Conservation (phyloP, 1,139 yeast genomes). For the Geotrichum fermentans region DNA sequence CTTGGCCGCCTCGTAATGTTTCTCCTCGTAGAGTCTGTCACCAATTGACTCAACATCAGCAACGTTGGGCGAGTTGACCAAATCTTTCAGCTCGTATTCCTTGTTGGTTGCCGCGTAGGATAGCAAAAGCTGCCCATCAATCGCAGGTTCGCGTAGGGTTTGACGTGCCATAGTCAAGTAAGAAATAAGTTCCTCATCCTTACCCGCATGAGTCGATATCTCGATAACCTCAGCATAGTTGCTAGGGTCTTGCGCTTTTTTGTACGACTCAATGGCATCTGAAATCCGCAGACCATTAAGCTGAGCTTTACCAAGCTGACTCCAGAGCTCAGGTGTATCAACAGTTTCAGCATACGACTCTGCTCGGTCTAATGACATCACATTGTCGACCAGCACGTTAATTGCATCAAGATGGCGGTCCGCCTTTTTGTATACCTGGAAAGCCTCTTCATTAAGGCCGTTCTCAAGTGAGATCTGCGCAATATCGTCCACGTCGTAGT, state of each 20-base stretch:
- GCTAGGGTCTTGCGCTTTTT: slow-evolving; percentile 85
- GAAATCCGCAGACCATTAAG: slow-evolving; percentile 87
- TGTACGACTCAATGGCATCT: slow-evolving; percentile 79
- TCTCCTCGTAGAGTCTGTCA: slow-evolving; percentile 76
- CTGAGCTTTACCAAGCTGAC: slow-evolving; percentile 93
- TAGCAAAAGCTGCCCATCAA: slow-evolving; percentile 87
- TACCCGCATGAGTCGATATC: slow-evolving; percentile 92
- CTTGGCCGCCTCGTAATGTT: slow-evolving; percentile 90
- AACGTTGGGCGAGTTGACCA: slow-evolving; percentile 81
- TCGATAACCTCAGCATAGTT: slow-evolving; percentile 91
- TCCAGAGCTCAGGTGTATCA: slow-evolving; percentile 85
- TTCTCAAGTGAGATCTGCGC: slow-evolving; percentile 89
- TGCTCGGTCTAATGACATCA: slow-evolving; percentile 92
- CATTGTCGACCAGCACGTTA: slow-evolving; percentile 85
- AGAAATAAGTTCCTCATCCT: slow-evolving; percentile 85
- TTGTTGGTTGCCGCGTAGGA: slow-evolving; percentile 78
- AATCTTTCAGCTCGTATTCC: slow-evolving; percentile 74
- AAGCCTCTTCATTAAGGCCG: slow-evolving; percentile 88
- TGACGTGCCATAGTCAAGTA: slow-evolving; percentile 93
- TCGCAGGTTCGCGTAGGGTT: slow-evolving; percentile 80
- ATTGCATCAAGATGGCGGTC: slow-evolving; percentile 75
- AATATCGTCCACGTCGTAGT: slow-evolving; percentile 89
- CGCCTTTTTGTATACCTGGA: slow-evolving; percentile 83
- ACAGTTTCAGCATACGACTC: slow-evolving; percentile 88
- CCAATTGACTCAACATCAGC: slow-evolving; percentile 92